Conservation (phyloP, 768 basidiomycete genomes). For the Boletus pseudopeckii region DNA sequence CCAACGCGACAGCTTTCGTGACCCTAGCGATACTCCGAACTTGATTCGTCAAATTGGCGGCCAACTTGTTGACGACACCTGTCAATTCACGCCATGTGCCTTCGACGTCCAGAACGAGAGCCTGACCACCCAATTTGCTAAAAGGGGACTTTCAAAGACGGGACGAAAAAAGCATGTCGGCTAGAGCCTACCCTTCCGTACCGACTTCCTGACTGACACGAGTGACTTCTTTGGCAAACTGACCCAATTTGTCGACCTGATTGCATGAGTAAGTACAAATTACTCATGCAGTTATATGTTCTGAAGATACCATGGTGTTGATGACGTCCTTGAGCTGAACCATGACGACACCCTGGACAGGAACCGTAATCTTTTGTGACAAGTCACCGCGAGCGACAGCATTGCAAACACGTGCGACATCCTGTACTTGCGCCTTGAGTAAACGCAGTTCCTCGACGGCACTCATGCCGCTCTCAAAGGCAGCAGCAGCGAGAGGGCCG, state of each 20-base stretch:
- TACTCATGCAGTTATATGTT: background rate
- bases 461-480: conserved; percentile 58
- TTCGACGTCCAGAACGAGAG: conserved; percentile 82
- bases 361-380: conserved; percentile 75
- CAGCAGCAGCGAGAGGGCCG: conserved; percentile 54
- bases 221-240: conserved; percentile 90
- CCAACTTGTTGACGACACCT: conserved; percentile 78
- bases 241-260: conserved; percentile 68
- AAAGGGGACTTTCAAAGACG: conserved; percentile 17
- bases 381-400: conserved; percentile 75
- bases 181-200: conserved; percentile 58
- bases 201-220: conserved; percentile 83
- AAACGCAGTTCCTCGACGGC: conserved; percentile 75
- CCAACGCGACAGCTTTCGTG: conserved; percentile 77
- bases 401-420: conserved; percentile 77
- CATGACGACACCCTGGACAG: conserved; percentile 77
- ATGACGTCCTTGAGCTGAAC: conserved; percentile 77
- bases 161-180: background rate
- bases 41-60: conserved; percentile 67
- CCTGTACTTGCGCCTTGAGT: conserved; percentile 81
- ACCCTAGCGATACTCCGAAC: conserved; percentile 58
- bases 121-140: conserved; percentile 81
- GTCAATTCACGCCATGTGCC: conserved; percentile 88
- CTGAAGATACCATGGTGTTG: conserved; percentile 53
- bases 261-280: conserved; percentile 11